Base-by-base conservation (phyloP, 805 yeast species). In the Ogataea degrootiae region DNA sequence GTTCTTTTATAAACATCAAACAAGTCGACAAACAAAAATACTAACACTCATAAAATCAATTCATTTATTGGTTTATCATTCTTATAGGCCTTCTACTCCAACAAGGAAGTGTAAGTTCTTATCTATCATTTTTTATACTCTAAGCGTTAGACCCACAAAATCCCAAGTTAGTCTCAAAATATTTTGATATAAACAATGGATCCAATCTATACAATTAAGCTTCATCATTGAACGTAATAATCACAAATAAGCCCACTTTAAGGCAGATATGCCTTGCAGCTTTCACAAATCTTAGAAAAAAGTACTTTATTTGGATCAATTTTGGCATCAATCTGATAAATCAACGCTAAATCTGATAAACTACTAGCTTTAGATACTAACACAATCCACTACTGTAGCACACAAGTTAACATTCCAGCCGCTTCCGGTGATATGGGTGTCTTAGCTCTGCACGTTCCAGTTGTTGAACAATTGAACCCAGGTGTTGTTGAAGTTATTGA, bases 391-490 rank as follows among this genome's bases (percentile, higher is more conserved):
- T 37, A 17, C n/a, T 31, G 23, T 47, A 70, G 77, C 54, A 62
- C 74, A 65, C 89, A 94, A 78, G 98, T 94, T 60, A 94, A 94
- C 76, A 77, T 94, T 59, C 99, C 99, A 65, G 95, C 96, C 55
- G 78, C 85, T 63, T 83, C 94, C 58, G 99, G 99, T 70, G 95
- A 87, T 67, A 81, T 92, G 72, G 99, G 99, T 87, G 81, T 94
- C 57, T 76, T 94, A 67, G 97, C 98, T 61, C 85, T 88, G 76
- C 99, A 94, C 82, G 96, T 94, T 65, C 98, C 99, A 63, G 82
- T 87, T 62, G 89, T 92, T 56, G 98, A 94, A 76, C 96, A 94
- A 79, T 83, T 94, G 69, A 80, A 83, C 66, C 96, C 99, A 61
- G 99, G 99, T 71, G 79, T 94, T 53, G 85, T 94, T 62, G 97